phyloP scores from a whole-genome alignment of 208 protist species.

The Crithidia fasciculata region DNA sequence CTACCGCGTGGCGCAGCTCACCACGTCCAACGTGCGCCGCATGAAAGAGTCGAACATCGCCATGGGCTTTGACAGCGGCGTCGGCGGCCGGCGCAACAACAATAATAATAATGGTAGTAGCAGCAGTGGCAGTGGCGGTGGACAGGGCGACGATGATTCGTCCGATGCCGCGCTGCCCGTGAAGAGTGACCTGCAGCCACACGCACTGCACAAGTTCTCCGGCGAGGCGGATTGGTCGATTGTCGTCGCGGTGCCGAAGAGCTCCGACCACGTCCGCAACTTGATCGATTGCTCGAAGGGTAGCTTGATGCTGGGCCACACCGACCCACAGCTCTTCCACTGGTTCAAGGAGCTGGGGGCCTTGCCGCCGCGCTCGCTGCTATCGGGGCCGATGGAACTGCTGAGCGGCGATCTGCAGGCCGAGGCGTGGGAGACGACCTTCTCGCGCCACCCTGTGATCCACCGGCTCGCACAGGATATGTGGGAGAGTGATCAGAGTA shows the following conservation, averaged over 20 bases:
- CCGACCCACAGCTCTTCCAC: conserved; percentile 89
- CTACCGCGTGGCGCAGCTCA: conserved; percentile 83
- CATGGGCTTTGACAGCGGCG: conserved; percentile 46
- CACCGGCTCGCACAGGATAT: conserved; percentile 84
- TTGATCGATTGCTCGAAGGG: conserved; percentile 61
- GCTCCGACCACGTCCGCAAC: conserved; percentile 81
- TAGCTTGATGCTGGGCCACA: conserved; percentile 87
- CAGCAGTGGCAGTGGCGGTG: not conserved
- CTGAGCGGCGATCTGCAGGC: conserved; percentile 71
- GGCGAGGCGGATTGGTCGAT: conserved; percentile 75
- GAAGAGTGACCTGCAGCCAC: conserved; percentile 83
- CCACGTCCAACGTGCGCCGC: conserved; percentile 76
- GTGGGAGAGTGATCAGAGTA: conserved; percentile 79
- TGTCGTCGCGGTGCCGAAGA: conserved; percentile 75
- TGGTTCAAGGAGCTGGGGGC: conserved; percentile 90
- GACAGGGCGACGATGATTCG: conserved; percentile 9
- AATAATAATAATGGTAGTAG: not conserved
- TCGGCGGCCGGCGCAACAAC: conserved; percentile 13
- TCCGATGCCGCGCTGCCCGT: conserved; percentile 47
- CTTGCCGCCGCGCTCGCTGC: conserved; percentile 73
- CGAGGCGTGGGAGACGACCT: conserved; percentile 80
- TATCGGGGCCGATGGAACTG: conserved; percentile 76
- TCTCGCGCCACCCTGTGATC: conserved; percentile 79
- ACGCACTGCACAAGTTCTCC: conserved; percentile 78
- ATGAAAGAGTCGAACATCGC: conserved; percentile 62